These are phyloP conservation scores for Phlyctochytrium arcticum DNA, from an alignment of 192 early-diverging fungal species.

Conservation along the genomic window DNA sequence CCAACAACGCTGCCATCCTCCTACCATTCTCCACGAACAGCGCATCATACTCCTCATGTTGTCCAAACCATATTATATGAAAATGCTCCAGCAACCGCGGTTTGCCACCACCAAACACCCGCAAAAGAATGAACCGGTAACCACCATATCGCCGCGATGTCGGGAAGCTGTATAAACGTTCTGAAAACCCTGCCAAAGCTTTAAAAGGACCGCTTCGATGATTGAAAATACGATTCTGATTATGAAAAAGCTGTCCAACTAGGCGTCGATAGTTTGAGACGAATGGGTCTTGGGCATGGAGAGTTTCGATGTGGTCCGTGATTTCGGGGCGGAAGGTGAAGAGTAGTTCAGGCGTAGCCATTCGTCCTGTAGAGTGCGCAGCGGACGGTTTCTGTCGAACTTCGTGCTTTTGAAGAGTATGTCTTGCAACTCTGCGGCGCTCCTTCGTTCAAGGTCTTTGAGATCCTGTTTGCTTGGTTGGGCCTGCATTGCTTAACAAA, in stretches of 20 bases:
- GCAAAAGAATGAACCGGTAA: conserved; percentile 9
- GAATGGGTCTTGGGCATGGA: conserved; percentile 11
- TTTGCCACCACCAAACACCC: conserved; percentile 10
- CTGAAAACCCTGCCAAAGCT: conserved; percentile 8
- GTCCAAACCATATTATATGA: conserved; percentile 11
- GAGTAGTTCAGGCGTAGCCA: conserved; percentile 9
- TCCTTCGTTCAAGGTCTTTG: conserved; percentile 9
- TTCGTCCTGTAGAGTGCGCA: conserved; percentile 11
- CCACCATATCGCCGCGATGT: conserved; percentile 11
- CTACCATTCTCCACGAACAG: conserved; percentile 9
- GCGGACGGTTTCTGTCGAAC: conserved; percentile 11
- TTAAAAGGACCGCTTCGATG: conserved; percentile 6
- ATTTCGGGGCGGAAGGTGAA: conserved; percentile 11
- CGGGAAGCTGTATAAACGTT: conserved; percentile 12
- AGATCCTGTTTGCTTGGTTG: conserved; percentile 10
- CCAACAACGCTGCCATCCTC: conserved; percentile 5
- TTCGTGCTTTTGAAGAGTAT: conserved; percentile 9
- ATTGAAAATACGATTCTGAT: conserved; percentile 10
- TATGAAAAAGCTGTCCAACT: conserved; percentile 7
- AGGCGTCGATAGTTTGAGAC: conserved; percentile 5
- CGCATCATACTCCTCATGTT: conserved; percentile 11
- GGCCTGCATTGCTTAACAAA: conserved; percentile 5
- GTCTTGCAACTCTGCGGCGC: conserved; percentile 10
- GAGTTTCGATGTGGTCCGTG: conserved; percentile 11
- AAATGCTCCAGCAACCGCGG: conserved; percentile 8